These are phyloP conservation scores for Suhomyces tanzawaensis DNA, from an alignment of 805 yeast genomes.

Conservation along the genomic window DNA sequence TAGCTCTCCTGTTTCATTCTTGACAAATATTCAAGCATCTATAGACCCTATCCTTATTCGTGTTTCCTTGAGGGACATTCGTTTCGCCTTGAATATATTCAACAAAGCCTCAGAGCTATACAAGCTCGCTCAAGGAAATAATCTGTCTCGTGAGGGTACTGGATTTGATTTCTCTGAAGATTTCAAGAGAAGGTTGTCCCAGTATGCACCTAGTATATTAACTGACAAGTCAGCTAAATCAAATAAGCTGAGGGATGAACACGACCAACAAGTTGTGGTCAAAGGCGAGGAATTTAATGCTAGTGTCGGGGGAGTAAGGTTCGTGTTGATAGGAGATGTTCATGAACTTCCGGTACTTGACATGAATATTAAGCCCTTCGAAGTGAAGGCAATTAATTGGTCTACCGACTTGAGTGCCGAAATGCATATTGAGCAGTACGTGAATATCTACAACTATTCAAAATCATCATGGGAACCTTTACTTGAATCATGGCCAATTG, in stretches of 20 bases:
- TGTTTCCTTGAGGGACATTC: slow-evolving; percentile 81
- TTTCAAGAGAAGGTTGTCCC: slow-evolving; percentile 56
- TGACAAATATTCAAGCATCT: slow-evolving; percentile 65
- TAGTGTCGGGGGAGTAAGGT: slow-evolving; percentile 69
- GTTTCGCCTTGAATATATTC: slow-evolving; percentile 72
- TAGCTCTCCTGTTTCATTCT: slow-evolving; percentile 52
- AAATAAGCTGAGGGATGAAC: slow-evolving; percentile 11
- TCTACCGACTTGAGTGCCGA: slow-evolving; percentile 76
- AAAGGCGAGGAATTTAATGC: slow-evolving; percentile 68
- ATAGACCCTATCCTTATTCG: slow-evolving; percentile 80
- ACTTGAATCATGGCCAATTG: slow-evolving; percentile 82
- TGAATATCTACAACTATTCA: slow-evolving; percentile 83
- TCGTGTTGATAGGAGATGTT: slow-evolving; percentile 85
- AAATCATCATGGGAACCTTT: slow-evolving; percentile 95
- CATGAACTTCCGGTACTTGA: slow-evolving; percentile 89
- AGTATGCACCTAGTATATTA: slow-evolving; percentile 66
- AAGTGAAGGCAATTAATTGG: slow-evolving; percentile 74
- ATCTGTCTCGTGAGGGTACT: slow-evolving; percentile 1
- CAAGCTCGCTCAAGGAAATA: slow-evolving; percentile 19
- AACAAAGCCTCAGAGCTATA: slow-evolving; percentile 65
- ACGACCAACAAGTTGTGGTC: slow-evolving; percentile 43
- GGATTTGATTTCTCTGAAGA: slow-evolving; percentile 55
- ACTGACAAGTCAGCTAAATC: slow-evolving; percentile 46
- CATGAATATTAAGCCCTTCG: slow-evolving; percentile 68
- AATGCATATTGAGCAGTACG: slow-evolving; percentile 58